phyloP scores from a whole-genome alignment of 1,284 basidiomycete species.

The Ganoderma boninense region DNA sequence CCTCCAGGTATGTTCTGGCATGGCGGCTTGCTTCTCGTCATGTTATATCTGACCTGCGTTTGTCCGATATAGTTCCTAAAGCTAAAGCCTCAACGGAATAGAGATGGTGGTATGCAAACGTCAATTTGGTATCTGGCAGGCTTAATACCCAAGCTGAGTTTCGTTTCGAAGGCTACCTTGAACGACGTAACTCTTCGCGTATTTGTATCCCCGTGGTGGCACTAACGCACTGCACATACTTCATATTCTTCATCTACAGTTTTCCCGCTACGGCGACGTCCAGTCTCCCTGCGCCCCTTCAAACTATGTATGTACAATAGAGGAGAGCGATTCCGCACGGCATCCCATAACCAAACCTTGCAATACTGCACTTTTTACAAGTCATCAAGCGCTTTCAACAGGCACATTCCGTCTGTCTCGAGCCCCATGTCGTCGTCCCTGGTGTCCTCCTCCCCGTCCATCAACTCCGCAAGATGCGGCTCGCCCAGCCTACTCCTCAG shows the following conservation, averaged over 20 bases:
- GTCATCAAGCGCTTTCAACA: not conserved
- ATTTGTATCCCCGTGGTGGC: not conserved
- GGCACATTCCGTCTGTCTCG: not conserved
- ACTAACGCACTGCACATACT: not conserved
- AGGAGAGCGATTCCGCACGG: not conserved
- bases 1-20: constrained; percentile 23
- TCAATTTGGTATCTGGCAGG: not conserved
- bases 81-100: not conserved
- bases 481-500: not conserved
- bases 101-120: not conserved
- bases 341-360: too few relatives aligned
- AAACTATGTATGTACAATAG: not conserved
- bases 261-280: not conserved
- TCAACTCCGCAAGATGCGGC: too few relatives aligned
- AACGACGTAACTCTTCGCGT: not conserved
- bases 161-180: not conserved
- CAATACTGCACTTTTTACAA: too few relatives aligned
- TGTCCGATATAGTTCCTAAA: not conserved
- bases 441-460: not conserved
- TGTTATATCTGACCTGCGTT: not conserved
- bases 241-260: not conserved
- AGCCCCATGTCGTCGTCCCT: too few relatives aligned
- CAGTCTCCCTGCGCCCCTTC: not conserved
- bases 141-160: not conserved
- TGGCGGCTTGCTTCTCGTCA: not conserved